phyloP scores from a whole-genome alignment of 2,329 filamentous ascomycete genomes.

The Aspergillus sp. region DNA sequence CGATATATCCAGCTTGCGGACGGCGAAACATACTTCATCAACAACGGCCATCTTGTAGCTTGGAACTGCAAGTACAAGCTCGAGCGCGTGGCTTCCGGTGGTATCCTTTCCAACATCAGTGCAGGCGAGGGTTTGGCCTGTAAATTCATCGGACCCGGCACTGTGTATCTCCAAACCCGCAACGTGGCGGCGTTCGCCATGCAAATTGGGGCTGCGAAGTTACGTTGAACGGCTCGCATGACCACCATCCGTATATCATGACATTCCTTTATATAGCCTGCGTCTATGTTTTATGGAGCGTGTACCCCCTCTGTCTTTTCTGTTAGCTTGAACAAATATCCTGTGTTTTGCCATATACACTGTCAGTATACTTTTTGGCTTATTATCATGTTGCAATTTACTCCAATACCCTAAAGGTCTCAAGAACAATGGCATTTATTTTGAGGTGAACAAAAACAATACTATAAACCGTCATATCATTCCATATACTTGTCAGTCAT shows the following conservation, averaged over 20 bases:
- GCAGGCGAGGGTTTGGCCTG: conserved; percentile 88
- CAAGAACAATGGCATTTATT: no score
- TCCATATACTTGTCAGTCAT: conserved; percentile 31
- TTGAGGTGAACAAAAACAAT: not conserved
- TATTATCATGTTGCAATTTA: not conserved
- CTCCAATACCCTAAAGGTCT: not conserved
- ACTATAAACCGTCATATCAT: conserved; percentile 23
- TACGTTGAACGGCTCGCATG: not conserved
- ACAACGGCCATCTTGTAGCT: conserved; percentile 89
- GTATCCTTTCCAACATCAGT: conserved; percentile 82
- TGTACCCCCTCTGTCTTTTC: not conserved
- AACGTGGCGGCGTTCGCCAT: conserved; percentile 60
- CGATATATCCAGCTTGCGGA: conserved; percentile 39
- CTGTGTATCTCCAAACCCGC: conserved; percentile 87
- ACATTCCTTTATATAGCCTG: not conserved
- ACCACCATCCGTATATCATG: no score
- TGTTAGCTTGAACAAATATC: not conserved
- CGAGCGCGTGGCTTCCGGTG: conserved; percentile 85
- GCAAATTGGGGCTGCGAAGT: not conserved
- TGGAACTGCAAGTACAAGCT: conserved; percentile 96
- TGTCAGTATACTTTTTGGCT: not conserved
- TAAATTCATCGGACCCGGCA: conserved; percentile 88
- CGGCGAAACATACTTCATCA: conserved; percentile 85
- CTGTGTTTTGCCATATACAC: not conserved
- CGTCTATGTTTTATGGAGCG: not conserved